Conservation (phyloP, 1,139 yeast species). For the Meyerozyma carpophila region DNA sequence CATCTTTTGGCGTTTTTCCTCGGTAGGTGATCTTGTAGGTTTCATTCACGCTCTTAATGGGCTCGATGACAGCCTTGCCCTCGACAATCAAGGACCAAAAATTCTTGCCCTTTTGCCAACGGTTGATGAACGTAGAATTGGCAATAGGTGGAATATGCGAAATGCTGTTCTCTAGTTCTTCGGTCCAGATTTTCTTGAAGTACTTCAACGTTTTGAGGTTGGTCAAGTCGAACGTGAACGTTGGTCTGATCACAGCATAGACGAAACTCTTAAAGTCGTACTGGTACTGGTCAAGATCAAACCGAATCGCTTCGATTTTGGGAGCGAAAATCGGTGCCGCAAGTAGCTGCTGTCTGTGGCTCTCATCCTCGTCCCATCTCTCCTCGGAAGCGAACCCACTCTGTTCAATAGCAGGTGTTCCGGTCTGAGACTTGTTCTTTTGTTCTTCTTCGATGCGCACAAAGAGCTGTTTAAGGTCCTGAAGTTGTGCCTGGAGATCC, state of each 20-base stretch:
- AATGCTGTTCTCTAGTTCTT: slow-evolving; percentile 71
- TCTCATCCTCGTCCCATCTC: slow-evolving; percentile 3
- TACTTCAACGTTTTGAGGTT: slow-evolving; percentile 52
- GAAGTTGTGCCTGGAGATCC: slow-evolving; percentile 63
- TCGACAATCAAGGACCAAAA: slow-evolving; percentile 68
- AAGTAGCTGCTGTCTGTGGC: slow-evolving; percentile 16
- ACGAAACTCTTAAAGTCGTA: slow-evolving; percentile 39
- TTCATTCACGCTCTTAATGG: slow-evolving; percentile 81
- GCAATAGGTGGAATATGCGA: slow-evolving; percentile 27
- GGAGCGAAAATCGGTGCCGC: slow-evolving; percentile 45
- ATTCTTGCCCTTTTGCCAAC: slow-evolving; percentile 45
- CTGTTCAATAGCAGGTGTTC: slow-evolving; percentile 9
- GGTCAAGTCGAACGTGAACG: slow-evolving; percentile 33
- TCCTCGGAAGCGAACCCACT: neutral
- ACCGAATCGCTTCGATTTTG: slow-evolving; percentile 49
- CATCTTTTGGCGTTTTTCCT: slow-evolving; percentile 7
- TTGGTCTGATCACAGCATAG: slow-evolving; percentile 28
- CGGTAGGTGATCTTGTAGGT: slow-evolving; percentile 40
- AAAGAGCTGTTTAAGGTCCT: slow-evolving; percentile 55
- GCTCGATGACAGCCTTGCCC: slow-evolving; percentile 80
- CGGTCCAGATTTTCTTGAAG: slow-evolving; percentile 59
- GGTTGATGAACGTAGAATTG: slow-evolving; percentile 32
- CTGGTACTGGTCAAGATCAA: slow-evolving; percentile 46
- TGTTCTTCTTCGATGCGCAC: slow-evolving; percentile 16
- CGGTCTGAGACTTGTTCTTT: slow-evolving; percentile 4